Evolutionary conservation across 2,329 filamentous ascomycete genomes (phyloP).

Genomic region (Nakataea oryzae): DNA sequence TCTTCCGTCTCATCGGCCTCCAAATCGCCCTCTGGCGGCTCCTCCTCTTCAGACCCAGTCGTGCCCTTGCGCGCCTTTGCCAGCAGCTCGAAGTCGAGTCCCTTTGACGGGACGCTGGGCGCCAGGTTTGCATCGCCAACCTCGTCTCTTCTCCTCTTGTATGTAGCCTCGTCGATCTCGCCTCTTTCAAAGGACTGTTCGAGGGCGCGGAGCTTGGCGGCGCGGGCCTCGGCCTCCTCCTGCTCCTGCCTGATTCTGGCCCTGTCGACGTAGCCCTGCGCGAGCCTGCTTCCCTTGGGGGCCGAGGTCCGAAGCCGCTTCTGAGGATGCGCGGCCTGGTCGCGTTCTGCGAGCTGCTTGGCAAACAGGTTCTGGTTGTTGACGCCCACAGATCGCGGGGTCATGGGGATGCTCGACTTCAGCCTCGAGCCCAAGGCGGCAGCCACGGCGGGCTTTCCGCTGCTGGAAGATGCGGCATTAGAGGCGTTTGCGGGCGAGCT

Average conservation of each 20-base stretch:
- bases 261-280: conserved; percentile 75
- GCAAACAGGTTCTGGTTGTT: conserved; percentile 54
- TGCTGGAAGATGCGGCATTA: conserved; percentile 31
- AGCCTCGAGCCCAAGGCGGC: conserved; percentile 64
- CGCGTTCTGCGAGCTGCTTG: conserved; percentile 70
- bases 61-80: conserved; percentile 44
- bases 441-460: conserved; percentile 19
- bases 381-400: conserved; percentile 62
- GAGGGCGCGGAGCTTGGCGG: conserved; percentile 61
- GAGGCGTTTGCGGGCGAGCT: conserved; percentile 12
- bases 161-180: conserved; percentile 71
- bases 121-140: conserved; percentile 73
- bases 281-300: conserved; percentile 74
- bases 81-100: conserved; percentile 74
- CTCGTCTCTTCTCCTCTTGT: conserved; percentile 62
- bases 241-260: conserved; percentile 50
- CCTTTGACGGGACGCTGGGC: conserved; percentile 84
- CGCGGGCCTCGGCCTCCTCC: conserved; percentile 41
- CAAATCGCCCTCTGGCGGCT: conserved; percentile 15
- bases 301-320: conserved; percentile 72
- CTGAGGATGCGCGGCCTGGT: conserved; percentile 38
- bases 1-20: conserved; percentile 17
- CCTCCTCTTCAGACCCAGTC: conserved; percentile 45
- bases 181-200: conserved; percentile 75
- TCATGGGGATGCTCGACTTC: conserved; percentile 83